Base-by-base conservation (phyloP, 352 stramenopile genomes). In the Phytopythium kandeliae region DNA sequence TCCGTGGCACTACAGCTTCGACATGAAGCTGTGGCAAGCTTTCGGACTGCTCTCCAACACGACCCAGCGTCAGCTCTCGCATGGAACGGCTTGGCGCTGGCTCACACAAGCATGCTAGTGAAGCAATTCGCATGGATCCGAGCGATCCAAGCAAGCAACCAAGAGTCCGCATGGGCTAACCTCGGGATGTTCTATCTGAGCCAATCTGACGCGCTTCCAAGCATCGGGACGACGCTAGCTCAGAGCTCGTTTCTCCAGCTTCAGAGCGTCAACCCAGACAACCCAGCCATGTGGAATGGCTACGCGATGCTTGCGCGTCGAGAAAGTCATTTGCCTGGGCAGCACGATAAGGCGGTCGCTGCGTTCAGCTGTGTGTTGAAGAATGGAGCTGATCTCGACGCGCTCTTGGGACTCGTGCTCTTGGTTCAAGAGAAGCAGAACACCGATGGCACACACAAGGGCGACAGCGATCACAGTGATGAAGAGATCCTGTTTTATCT, bases 251-350 rank as follows among this genome's bases (percentile, higher is more conserved):
- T 95, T 33, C 62, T 93, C n/a, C 78, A 90, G 34, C 52, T 95
- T 13, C 82, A 95, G 45, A 79, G 74, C 10, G 72, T 95, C 16
- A 93, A 91, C 46, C 58, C 82, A 16, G 80, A 81, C 60, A 92
- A 92, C 38, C 77, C 80, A 0, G 72, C 75, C 13, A 93, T 95
- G 82, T 95, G 85, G 85, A 89, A 86, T 49, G 85, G 82, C 13
- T 91, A 95, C 62, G 80, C 74, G 3, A 81, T 95, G 65, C 54
- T 95, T 16, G 75, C 76, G 61, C 69, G 73, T 25, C 63, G 62
- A 4, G 68, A 86, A 47, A 62, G 15, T 30, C 22, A 34, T 9
- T 81, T 51, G 13, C 30, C 48, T 19, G 41, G 55, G 24, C 68
- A 86, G 51, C 59, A 69, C 26, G 60, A 56, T 25, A 85, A 87